Evolutionary conservation across 2,329 filamentous ascomycete species (phyloP).

Genomic region (Acarospora socialis): DNA sequence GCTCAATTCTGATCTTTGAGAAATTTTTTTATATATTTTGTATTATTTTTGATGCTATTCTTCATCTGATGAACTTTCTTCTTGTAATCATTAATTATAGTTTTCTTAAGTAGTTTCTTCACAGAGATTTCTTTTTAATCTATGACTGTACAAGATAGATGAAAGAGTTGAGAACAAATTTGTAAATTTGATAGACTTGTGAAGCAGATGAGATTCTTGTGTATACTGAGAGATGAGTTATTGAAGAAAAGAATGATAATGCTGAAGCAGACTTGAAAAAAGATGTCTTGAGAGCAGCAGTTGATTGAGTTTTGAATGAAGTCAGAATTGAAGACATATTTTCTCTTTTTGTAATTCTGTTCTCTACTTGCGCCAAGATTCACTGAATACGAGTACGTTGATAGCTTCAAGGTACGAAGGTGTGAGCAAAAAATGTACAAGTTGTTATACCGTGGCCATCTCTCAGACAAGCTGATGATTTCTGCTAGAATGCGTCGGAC

Average conservation of each 20-base stretch:
- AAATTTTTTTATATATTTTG: slow-evolving; percentile 5
- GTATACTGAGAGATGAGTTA: neutral
- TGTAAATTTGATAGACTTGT: neutral
- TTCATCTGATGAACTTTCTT: slow-evolving; percentile 2
- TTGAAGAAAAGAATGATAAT: neutral
- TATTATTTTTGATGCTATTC: slow-evolving; percentile 5
- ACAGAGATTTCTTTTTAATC: neutral
- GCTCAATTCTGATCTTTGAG: slow-evolving; percentile 5
- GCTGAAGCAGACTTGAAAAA: too few relatives aligned
- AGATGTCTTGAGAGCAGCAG: too few relatives aligned
- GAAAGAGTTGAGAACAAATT: neutral
- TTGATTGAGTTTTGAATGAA: too few relatives aligned
- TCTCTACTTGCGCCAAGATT: too few relatives aligned
- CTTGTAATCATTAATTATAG: slow-evolving; percentile 2
- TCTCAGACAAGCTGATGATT: too few relatives aligned
- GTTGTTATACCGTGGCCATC: too few relatives aligned
- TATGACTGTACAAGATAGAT: neutral
- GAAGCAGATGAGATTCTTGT: neutral
- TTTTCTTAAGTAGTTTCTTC: neutral
- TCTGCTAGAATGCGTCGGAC: too few relatives aligned
- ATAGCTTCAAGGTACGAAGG: too few relatives aligned
- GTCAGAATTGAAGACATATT: too few relatives aligned
- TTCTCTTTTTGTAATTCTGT: too few relatives aligned
- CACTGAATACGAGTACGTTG: too few relatives aligned
- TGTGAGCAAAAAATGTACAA: too few relatives aligned